Percentiles rank a stretch among this genome's conserved stretches.
phyloP scores from a whole-genome alignment of 768 basidiomycete genomes.

The Mycena polygramma region DNA sequence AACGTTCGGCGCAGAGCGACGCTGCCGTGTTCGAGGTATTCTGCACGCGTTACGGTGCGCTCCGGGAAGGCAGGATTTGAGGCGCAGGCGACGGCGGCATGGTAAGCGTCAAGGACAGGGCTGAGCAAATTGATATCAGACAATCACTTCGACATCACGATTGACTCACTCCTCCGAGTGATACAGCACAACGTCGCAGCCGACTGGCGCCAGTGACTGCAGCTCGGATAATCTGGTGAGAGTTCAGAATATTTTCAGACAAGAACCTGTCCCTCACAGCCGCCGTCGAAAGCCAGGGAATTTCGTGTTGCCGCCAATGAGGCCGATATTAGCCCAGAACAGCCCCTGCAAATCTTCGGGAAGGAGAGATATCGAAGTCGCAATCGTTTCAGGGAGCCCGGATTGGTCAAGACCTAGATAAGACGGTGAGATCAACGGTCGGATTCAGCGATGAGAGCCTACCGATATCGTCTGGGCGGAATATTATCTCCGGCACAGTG shows the following conservation, averaged over 20 bases:
- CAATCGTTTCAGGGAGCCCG: slow-evolving; percentile 83
- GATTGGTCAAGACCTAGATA: slow-evolving; percentile 79
- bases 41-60: slow-evolving; percentile 73
- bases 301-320: slow-evolving; percentile 87
- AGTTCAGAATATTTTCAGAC: slow-evolving; percentile 10
- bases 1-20: slow-evolving; percentile 83
- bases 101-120: slow-evolving; percentile 76
- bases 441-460: background rate
- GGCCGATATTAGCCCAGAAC: slow-evolving; percentile 95
- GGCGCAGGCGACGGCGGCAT: slow-evolving; percentile 71
- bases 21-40: slow-evolving; percentile 89
- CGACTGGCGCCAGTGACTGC: slow-evolving; percentile 85
- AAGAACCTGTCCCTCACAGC: slow-evolving; percentile 63
- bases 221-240: slow-evolving; percentile 76
- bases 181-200: slow-evolving; percentile 81
- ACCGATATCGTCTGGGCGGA: slow-evolving; percentile 93
- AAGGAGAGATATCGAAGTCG: slow-evolving; percentile 79
- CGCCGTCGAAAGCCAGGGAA: slow-evolving; percentile 81
- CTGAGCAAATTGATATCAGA: slow-evolving; percentile 49
- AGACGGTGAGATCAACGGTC: slow-evolving; percentile 6
- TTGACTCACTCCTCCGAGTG: slow-evolving; percentile 73
- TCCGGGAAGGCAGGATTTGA: slow-evolving; percentile 64
- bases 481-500: slow-evolving; percentile 91
- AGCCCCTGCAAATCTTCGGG: slow-evolving; percentile 88
- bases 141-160: slow-evolving; percentile 48